Percentiles rank a stretch among this genome's conserved stretches.
Evolutionary conservation across 2,329 filamentous ascomycete genomes (phyloP).

Genomic region (Fusarium tanahbumbuense): DNA sequence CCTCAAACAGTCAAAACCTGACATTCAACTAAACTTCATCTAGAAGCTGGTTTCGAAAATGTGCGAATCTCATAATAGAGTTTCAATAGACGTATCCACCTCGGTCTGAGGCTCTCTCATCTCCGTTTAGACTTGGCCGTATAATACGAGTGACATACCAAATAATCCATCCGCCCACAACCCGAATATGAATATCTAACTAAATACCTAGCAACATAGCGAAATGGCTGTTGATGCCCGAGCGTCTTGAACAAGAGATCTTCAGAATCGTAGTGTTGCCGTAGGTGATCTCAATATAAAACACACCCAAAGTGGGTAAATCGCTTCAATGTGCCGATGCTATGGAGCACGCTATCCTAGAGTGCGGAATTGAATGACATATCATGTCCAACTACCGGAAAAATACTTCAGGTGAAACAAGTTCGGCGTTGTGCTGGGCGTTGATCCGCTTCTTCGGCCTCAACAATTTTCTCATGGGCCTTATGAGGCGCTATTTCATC

Average conservation of each 20-base stretch:
- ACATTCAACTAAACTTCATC: not conserved
- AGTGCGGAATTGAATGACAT: not conserved
- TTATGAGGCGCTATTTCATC: not conserved
- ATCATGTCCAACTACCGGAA: conserved; percentile 39
- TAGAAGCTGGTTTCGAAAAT: conserved; percentile 7
- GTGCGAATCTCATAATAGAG: not conserved
- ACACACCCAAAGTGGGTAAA: not conserved
- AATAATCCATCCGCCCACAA: not conserved
- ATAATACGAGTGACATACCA: not conserved
- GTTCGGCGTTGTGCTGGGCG: conserved; percentile 31
- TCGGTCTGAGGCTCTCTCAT: not conserved
- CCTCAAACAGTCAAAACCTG: not conserved
- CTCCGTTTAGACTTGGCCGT: not conserved
- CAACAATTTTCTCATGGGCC: conserved; percentile 38
- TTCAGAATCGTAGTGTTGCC: not conserved
- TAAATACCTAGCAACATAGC: not conserved
- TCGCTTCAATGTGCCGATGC: not conserved
- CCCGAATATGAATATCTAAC: not conserved
- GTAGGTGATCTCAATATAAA: not conserved
- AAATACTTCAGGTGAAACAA: conserved; percentile 46
- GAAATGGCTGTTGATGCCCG: not conserved
- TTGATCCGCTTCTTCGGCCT: conserved; percentile 30
- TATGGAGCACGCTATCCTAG: not conserved
- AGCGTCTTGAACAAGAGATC: not conserved
- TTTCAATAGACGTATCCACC: conserved; percentile 12